Base-by-base conservation (phyloP, 2,329 filamentous ascomycete species). In the Colletotrichum musicola region DNA sequence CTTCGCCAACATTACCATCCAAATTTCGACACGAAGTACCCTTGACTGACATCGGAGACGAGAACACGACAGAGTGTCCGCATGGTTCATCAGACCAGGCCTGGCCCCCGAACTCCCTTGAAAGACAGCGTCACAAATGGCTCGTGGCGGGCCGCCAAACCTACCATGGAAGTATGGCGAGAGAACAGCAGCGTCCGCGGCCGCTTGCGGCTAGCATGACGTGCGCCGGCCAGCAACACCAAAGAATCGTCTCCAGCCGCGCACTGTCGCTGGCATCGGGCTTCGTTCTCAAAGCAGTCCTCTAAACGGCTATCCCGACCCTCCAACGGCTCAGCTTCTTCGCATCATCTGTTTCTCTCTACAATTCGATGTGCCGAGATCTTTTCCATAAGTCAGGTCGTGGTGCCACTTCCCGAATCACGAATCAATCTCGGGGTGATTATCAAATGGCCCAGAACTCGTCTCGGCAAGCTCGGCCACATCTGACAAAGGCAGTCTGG, bases 121-220 rank as follows among this genome's bases (percentile, higher is more conserved):
- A n/a, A 42, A 53, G 50, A 38, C 40, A 40, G 46, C 35, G 51
- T 65, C 25, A 60, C 47, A 54, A 40, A 30, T 47, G 18, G n/a
- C 38, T 20, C 47, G 18, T 27, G 16, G 54, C 42, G 40, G 55
- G n/a, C 42, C 16, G 25, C 55, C 35, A 40, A 22, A 42, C 12
- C 38, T 38, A 50, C 16, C 22, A 35, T 10, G 30, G 30, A 35
- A 35, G 30, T 10, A 20, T 25, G 56, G 57, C 20, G 61, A 49
- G 35, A 18, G 49, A 27, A 47, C n/a, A 13, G 12, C 27, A 44
- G 30, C 46, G 18, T 46, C 42, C 27, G 12, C 25, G 12, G 44
- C 66, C 62, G 62, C 61, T 66, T 69, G 62, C 66, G 50, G 62
- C 46, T 51, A 49, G 20, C 3, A 47, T 69, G 54, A 54, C 50